phyloP scores from a whole-genome alignment of 1,139 yeast species.

The Zygosaccharomyces pseudobailii region DNA sequence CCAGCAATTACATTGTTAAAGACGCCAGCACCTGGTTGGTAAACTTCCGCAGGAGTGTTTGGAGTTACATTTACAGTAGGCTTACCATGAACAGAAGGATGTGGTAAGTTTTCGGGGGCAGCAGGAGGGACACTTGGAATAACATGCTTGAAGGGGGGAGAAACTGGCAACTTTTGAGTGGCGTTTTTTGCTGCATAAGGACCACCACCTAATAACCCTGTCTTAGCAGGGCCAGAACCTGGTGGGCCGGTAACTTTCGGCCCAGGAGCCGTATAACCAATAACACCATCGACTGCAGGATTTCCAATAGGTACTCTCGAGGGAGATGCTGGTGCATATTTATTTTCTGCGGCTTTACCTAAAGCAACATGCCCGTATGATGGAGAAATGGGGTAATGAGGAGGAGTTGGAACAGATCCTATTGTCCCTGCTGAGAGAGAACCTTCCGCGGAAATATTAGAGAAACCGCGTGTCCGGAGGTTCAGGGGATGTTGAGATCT shows the following conservation, averaged over 20 bases:
- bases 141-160: background rate
- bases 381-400: background rate
- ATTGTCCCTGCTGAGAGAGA: constrained; percentile 6
- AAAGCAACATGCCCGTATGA: constrained; percentile 2
- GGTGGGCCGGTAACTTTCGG: constrained; percentile 1
- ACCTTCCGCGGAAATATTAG: constrained; percentile 24
- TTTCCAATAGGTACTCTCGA: background rate
- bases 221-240: background rate
- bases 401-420: constrained; percentile 6
- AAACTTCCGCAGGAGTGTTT: background rate
- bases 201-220: background rate
- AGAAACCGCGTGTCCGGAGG: constrained; percentile 21
- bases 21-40: background rate
- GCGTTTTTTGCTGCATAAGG: background rate
- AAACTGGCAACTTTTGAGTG: background rate
- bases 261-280: background rate
- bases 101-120: background rate
- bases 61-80: constrained; percentile 2
- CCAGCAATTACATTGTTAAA: background rate
- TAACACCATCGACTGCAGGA: background rate
- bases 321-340: constrained; percentile 9
- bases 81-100: background rate
- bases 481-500: constrained; percentile 5
- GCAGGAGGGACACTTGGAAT: background rate
- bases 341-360: constrained; percentile 3